Conservation (phyloP, 1,284 basidiomycete genomes). For the Cystobasidium slooffiae region DNA sequence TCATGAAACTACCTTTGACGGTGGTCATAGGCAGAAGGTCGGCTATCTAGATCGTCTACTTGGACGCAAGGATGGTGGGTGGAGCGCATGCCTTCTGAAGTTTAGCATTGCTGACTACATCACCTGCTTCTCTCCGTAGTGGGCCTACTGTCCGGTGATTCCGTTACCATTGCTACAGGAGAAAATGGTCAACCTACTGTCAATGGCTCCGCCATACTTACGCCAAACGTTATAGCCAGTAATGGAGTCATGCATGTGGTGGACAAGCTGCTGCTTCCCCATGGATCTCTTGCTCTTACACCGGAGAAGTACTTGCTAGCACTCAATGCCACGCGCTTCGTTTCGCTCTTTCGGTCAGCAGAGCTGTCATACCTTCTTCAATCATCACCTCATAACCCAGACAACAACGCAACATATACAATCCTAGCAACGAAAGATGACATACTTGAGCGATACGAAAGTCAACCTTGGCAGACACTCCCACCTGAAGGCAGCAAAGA, state of each 20-base stretch:
- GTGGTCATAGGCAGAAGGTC: constrained; percentile 44
- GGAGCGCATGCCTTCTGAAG: constrained; percentile 21
- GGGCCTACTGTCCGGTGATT: constrained; percentile 70
- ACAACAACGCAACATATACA: constrained; percentile 64
- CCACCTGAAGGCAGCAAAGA: constrained; percentile 70
- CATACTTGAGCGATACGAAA: constrained; percentile 63
- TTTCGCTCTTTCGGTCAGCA: constrained; percentile 81
- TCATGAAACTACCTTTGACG: constrained; percentile 64
- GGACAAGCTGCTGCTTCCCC: constrained; percentile 78
- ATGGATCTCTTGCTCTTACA: constrained; percentile 75
- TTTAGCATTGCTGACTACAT: not conserved
- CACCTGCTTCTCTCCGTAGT: constrained; percentile 60
- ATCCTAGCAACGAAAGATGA: constrained; percentile 85
- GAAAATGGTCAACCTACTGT: constrained; percentile 65
- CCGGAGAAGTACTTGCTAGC: constrained; percentile 90
- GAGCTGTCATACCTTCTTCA: constrained; percentile 78
- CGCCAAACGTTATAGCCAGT: constrained; percentile 82
- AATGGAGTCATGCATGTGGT: constrained; percentile 91
- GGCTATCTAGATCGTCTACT: constrained; percentile 50
- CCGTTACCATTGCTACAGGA: constrained; percentile 66
- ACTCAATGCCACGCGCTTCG: constrained; percentile 87
- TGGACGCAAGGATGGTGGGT: constrained; percentile 62
- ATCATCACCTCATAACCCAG: constrained; percentile 64
- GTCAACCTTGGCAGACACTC: constrained; percentile 60
- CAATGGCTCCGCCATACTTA: constrained; percentile 59